Conservation (phyloP, 306 rosid species). For the Cyamopsis tetragonoloba region DNA sequence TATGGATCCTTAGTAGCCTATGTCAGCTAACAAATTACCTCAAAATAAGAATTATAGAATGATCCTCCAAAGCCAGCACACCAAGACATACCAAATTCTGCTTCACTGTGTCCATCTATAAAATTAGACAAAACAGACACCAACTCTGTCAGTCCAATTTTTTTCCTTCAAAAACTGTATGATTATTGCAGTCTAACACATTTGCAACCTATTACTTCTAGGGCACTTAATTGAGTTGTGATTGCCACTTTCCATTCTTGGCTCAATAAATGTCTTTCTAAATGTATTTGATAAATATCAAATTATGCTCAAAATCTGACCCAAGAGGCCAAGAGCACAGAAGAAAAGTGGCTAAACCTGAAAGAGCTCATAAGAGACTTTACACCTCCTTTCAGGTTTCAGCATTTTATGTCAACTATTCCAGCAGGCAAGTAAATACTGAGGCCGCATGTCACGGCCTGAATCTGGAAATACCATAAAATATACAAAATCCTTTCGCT, state of each 20-base stretch:
- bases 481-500: too few relatives aligned
- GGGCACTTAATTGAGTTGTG: not conserved
- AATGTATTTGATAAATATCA: not conserved
- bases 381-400: not conserved
- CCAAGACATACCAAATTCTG: constrained; percentile 97
- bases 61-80: constrained; percentile 96
- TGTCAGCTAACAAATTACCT: constrained; percentile 44
- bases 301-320: not conserved
- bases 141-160: not conserved
- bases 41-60: constrained; percentile 77
- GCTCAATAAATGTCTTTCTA: not conserved
- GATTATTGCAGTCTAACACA: not conserved
- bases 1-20: not conserved
- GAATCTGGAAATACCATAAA: too few relatives aligned
- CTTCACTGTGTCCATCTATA: constrained; percentile 90
- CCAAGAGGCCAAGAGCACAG: not conserved
- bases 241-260: not conserved
- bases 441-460: not conserved
- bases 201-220: not conserved
- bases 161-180: not conserved
- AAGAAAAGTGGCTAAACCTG: not conserved
- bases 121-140: constrained; percentile 16
- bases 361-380: not conserved
- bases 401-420: not conserved
- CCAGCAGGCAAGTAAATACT: not conserved